Evolutionary conservation across 2,329 filamentous ascomycete genomes (phyloP), one percentile per base, ranked within the genome.

Genomic region (Helotiales sp.): DNA sequence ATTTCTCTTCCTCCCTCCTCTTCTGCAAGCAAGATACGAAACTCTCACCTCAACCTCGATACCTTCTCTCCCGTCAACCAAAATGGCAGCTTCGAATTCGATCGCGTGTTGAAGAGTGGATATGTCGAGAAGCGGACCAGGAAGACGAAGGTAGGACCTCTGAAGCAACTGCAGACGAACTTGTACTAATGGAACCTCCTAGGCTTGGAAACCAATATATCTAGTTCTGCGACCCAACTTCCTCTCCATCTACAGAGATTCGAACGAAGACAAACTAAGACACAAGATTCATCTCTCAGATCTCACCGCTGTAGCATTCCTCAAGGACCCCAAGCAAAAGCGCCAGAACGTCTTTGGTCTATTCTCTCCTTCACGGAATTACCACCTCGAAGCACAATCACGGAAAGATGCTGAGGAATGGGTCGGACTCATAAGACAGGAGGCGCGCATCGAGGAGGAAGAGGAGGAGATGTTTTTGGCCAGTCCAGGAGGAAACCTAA

Each of bases 41-140:
- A 68, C 54, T 67, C 66, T 55, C 79, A 83, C 65, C 73, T 84
- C 25, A 78, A 77, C 25, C 71, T 88, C 42, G 85, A 89, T 63
- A 80, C 86, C 15, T 86, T 91, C 69, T 95, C 91, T 29, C 91
- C 92, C 2, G 91, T 98, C 63, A 96, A 93, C 71, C 88, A 96
- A 74, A 93, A 96, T 74, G 95, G 95, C 62, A 95, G 91, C 74
- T 99, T 96, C 73, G 93, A 95, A 70, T 96, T 96, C 70, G 95
- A 99, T 74, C 88, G 92, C 51, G 90, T 98, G 55, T 83, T 98
- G 73, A 98, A 96, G 77, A 86, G 88, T 57, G 93, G 93, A 58
- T 89, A 88, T 65, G 86, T 96, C 36, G 83, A 89, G 70, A 96
- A 96, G 75, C 86, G 93, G 66, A 96, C 92, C 17, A 89, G 93